Conservation (phyloP, 2,329 filamentous ascomycete species). For the Pseudocercospora musae region DNA sequence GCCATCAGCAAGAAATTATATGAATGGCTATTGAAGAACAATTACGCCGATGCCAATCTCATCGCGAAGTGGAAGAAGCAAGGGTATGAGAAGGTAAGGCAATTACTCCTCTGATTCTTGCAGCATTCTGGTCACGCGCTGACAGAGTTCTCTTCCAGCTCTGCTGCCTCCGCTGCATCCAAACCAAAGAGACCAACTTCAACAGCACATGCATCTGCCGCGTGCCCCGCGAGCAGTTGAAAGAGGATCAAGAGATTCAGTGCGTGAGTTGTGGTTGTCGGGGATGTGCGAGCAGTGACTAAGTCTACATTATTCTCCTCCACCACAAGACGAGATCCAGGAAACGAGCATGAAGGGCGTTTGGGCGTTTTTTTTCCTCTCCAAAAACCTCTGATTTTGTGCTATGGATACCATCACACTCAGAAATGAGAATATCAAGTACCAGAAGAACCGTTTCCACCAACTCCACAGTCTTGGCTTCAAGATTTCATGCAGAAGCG, state of each 20-base stretch:
- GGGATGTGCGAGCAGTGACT: conserved; percentile 85
- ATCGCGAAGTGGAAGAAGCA: conserved; percentile 99
- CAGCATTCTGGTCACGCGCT: background rate
- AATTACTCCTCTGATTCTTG: background rate
- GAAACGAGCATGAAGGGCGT: background rate
- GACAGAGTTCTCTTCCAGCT: conserved; percentile 52
- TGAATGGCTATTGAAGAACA: conserved; percentile 95
- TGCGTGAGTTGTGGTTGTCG: conserved; percentile 94
- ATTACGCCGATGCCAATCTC: conserved; percentile 88
- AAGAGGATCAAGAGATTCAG: conserved; percentile 85
- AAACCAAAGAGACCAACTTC: conserved; percentile 99
- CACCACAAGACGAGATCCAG: too few species aligned
- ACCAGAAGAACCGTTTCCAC: too few species aligned
- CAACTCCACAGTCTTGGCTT: too few species aligned
- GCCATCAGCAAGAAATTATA: conserved; percentile 90
- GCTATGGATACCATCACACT: too few species aligned
- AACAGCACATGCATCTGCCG: conserved; percentile 96
- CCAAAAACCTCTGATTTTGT: too few species aligned
- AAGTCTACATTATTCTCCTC: background rate
- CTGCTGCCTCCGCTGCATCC: conserved; percentile 92
- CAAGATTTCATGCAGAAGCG: background rate
- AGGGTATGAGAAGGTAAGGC: conserved; percentile 86
- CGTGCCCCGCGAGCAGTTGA: conserved; percentile 83
- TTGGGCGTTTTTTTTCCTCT: background rate
- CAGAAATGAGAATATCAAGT: too few species aligned